phyloP scores from a whole-genome alignment of 805 yeast genomes.

The Hanseniaspora occidentalis region DNA sequence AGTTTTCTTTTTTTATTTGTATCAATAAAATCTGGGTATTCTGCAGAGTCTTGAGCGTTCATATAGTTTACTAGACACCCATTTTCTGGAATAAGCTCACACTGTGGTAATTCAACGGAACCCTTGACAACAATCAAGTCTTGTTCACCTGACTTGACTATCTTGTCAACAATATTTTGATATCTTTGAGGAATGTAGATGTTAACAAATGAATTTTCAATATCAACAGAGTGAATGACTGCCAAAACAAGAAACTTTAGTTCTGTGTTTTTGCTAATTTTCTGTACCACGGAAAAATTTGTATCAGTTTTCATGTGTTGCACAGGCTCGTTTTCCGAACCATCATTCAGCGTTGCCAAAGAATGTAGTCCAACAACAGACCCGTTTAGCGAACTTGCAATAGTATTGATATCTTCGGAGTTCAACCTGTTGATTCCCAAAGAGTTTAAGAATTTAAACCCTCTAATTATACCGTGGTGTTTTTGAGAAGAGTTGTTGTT shows the following conservation, averaged over 20 bases:
- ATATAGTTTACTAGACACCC: conserved; percentile 10
- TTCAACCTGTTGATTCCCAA: not conserved
- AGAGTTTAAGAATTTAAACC: not conserved
- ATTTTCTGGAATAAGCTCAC: conserved; percentile 33
- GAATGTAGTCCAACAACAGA: not conserved
- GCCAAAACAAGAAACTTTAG: conserved; percentile 39
- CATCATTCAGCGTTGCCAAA: not conserved
- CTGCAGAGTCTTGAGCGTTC: conserved; percentile 6
- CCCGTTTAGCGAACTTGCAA: not conserved
- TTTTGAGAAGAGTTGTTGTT: conserved; percentile 28
- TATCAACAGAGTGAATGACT: conserved; percentile 55
- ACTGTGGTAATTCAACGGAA: conserved; percentile 50
- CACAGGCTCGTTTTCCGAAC: too few species aligned
- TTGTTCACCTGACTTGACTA: conserved; percentile 13
- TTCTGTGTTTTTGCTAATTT: conserved; percentile 2
- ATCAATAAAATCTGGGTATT: conserved; percentile 33
- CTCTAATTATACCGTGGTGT: conserved; percentile 10
- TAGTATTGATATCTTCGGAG: not conserved
- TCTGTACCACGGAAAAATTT: conserved; percentile 5
- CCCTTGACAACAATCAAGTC: conserved; percentile 43
- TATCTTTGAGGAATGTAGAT: conserved; percentile 38
- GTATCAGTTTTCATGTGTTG: not conserved
- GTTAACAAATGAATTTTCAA: conserved; percentile 29
- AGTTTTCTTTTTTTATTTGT: conserved; percentile 23
- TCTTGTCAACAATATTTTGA: conserved; percentile 6